Evolutionary conservation across 1,139 yeast species (phyloP), one percentile per base, ranked within the genome.

Genomic region (Sugiyamaella paludigena): DNA sequence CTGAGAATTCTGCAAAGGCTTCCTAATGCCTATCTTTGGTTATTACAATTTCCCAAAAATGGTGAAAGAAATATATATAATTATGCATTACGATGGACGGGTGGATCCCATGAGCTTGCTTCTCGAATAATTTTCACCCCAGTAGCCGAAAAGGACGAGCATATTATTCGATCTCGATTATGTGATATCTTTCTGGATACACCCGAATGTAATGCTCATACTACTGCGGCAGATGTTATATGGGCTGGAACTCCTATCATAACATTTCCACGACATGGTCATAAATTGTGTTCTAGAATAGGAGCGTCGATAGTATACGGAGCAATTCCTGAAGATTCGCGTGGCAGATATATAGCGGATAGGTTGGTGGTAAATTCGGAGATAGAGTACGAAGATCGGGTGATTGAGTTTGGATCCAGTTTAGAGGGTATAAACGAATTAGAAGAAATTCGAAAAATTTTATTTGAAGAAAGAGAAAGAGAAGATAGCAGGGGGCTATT

Each of bases 191-290:
- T 66, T 39, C 48, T 67, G 12, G 71, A 67, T 43, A 66, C 71
- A 1, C 70, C 70, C 6, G 70, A 67, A 43, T 67, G 71, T 49
- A 67, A 66, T 45, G 71, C 68, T 8, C 71, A 67, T 47, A 67
- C 71, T n/a, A 67, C 71, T 2, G 69, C 70, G 15, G 66, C 68
- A 0, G 71, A 67, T 48, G 68, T 66, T 24, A 45, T 61, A 36
- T 67, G 71, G 71, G 53, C 63, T 2, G 68, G 68, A 9, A 64
- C 70, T 5, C 71, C 71, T 1, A 59, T 67, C 15, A 50, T 67
- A 28, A 65, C 70, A 4, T 63, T 52, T 36, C 67, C 69, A 10
- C 50, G 68, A 13, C 63, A 67, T 45, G 46, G 45, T 33, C 59
- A 63, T 50, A 67, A 67, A 48, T 60, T 67, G 56, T 65, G 70